Percentiles rank a stretch among this genome's conserved stretches.
Evolutionary conservation across 2,329 filamentous ascomycete species (phyloP).

Genomic region (Sporothrix dimorphospora): DNA sequence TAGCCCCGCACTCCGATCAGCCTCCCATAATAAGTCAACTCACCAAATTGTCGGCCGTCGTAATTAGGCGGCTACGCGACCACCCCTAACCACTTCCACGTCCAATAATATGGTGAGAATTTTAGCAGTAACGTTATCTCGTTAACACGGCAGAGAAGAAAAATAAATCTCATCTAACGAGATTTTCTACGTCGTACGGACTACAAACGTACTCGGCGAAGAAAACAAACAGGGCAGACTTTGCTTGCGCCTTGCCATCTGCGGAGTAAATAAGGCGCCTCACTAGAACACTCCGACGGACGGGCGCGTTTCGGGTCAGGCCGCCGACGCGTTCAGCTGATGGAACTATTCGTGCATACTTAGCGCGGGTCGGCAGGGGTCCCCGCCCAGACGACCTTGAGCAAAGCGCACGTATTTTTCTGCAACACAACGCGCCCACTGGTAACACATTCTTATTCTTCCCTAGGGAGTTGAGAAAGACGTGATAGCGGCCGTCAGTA

Average conservation of each 20-base stretch:
- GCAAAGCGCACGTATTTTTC: too few species aligned
- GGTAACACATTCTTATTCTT: too few species aligned
- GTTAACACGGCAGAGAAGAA: neutral
- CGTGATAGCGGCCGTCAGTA: too few species aligned
- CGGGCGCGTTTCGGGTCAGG: neutral
- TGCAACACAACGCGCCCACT: too few species aligned
- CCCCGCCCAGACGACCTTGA: too few species aligned
- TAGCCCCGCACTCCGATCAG: neutral
- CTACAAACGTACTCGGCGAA: neutral
- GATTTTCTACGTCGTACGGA: neutral
- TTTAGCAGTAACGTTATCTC: neutral
- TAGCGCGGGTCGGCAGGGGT: too few species aligned
- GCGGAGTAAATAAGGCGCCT: neutral
- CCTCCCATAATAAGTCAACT: neutral
- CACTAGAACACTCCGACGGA: neutral
- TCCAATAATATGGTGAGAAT: neutral
- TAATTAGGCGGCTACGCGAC: neutral
- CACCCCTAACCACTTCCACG: neutral
- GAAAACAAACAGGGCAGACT: neutral
- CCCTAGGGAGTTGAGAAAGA: too few species aligned
- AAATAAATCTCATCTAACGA: neutral
- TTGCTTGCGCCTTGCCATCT: neutral
- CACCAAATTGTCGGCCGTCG: neutral
- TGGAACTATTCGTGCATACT: neutral
- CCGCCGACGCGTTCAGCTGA: neutral